Conservation (phyloP, 1,284 basidiomycete species). For the Ceratobasidium sp. region DNA sequence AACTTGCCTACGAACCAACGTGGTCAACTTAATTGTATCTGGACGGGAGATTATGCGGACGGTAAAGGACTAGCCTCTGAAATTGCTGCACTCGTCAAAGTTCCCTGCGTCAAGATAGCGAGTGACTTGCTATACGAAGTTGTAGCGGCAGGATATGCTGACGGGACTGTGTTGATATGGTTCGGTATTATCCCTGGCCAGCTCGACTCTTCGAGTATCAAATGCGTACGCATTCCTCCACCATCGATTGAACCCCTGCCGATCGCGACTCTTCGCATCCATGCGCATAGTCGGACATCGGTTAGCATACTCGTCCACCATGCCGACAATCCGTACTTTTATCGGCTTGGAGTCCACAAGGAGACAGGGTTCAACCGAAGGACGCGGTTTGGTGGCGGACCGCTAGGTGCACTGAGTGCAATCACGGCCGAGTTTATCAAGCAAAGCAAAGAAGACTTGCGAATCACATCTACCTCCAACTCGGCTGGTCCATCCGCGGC, state of each 20-base stretch:
- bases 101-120: constrained; percentile 59
- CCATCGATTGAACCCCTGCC: constrained; percentile 40
- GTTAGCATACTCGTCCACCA: constrained; percentile 56
- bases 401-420: constrained; percentile 42
- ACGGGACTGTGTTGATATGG: constrained; percentile 66
- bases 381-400: constrained; percentile 39
- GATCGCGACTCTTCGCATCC: constrained; percentile 44
- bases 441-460: constrained; percentile 4
- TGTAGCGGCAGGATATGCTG: constrained; percentile 57
- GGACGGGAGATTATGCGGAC: constrained; percentile 59
- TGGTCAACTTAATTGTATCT: constrained; percentile 54
- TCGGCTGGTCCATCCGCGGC: constrained; percentile 7
- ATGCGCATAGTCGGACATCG: constrained; percentile 40
- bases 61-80: constrained; percentile 40
- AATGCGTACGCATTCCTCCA: constrained; percentile 32
- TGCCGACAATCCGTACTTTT: constrained; percentile 56
- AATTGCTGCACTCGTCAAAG: constrained; percentile 50
- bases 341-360: constrained; percentile 54
- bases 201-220: not conserved
- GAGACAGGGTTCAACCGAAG: constrained; percentile 44
- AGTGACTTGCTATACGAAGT: constrained; percentile 55
- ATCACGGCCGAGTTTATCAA: constrained; percentile 39
- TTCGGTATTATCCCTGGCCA: constrained; percentile 46
- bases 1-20: constrained; percentile 46
- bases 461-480: constrained; percentile 14